Percentiles rank a stretch among this genome's conserved stretches.
These are phyloP conservation scores for Fusarium burgessii DNA, from an alignment of 2,329 filamentous ascomycete genomes.

Conservation along the genomic window DNA sequence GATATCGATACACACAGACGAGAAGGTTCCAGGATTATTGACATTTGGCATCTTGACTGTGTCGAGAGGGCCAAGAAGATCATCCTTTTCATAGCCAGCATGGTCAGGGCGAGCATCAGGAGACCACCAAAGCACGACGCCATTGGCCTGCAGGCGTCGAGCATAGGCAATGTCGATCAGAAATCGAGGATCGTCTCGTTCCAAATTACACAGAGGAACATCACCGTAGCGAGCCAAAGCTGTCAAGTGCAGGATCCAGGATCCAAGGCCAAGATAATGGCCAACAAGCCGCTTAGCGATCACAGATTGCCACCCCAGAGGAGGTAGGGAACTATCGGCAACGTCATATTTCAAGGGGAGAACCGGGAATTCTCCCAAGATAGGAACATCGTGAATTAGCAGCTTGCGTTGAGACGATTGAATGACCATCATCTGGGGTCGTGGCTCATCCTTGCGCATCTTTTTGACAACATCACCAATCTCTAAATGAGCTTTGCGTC, in stretches of 20 bases:
- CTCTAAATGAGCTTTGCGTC: conserved; percentile 89
- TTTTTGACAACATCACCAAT: conserved; percentile 90
- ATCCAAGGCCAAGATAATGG: conserved; percentile 92
- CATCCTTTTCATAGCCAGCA: conserved; percentile 93
- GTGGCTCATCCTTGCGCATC: conserved; percentile 85
- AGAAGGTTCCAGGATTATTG: conserved; percentile 93
- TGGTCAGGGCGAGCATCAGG: conserved; percentile 88
- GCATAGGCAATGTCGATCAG: conserved; percentile 97
- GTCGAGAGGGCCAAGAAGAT: conserved; percentile 85
- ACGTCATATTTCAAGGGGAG: conserved; percentile 84
- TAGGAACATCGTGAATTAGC: conserved; percentile 85
- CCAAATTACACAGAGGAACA: conserved; percentile 93
- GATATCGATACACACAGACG: conserved; percentile 95
- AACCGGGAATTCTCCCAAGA: conserved; percentile 85
- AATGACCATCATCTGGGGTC: conserved; percentile 85
- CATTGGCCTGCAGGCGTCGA: conserved; percentile 86
- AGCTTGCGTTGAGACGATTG: conserved; percentile 88
- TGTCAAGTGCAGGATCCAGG: conserved; percentile 90
- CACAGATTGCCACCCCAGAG: conserved; percentile 92
- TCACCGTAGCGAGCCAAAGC: conserved; percentile 92
- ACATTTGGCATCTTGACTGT: conserved; percentile 91
- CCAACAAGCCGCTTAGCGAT: conserved; percentile 87
- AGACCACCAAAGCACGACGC: conserved; percentile 98
- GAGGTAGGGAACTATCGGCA: conserved; percentile 87
- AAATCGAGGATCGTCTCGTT: conserved; percentile 92